Percentiles rank a stretch among this genome's conserved stretches.
phyloP scores from a whole-genome alignment of 441 rosid genomes.

The Geranium incanum region DNA sequence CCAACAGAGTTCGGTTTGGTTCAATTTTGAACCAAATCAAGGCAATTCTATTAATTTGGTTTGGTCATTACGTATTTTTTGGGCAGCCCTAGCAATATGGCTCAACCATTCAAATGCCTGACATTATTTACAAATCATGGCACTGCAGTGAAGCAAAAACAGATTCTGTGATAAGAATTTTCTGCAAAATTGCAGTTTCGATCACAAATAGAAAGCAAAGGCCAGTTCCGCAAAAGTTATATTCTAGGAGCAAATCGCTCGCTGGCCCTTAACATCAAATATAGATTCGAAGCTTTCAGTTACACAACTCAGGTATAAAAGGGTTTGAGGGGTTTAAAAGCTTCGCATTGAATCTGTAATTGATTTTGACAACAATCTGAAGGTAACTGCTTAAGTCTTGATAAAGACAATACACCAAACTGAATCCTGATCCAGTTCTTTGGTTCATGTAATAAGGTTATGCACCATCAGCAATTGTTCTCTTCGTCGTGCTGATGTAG shows the following conservation, averaged over 20 bases:
- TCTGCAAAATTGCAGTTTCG: background rate
- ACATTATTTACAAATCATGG: background rate
- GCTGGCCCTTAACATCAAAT: background rate
- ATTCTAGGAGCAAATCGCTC: background rate
- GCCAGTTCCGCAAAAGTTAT: background rate
- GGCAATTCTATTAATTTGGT: too few species aligned
- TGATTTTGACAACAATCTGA: background rate
- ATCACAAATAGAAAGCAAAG: background rate
- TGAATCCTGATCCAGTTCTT: background rate
- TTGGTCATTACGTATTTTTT: too few species aligned
- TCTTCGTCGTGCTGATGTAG: conserved; percentile 57
- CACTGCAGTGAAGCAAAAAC: background rate
- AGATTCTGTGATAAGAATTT: background rate
- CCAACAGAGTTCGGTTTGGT: too few species aligned
- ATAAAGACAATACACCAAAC: background rate
- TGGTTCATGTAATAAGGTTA: conserved; percentile 20
- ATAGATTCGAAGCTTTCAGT: background rate
- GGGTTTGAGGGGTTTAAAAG: background rate
- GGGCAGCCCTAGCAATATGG: background rate
- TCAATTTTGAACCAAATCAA: too few species aligned
- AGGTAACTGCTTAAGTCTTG: background rate
- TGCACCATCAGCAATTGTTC: conserved; percentile 52
- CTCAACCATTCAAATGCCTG: background rate
- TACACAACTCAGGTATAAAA: background rate
- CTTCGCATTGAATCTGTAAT: background rate